Evolutionary conservation across 192 early-diverging fungal genomes (phyloP).

Genomic region (Gonapodya prolifera): DNA sequence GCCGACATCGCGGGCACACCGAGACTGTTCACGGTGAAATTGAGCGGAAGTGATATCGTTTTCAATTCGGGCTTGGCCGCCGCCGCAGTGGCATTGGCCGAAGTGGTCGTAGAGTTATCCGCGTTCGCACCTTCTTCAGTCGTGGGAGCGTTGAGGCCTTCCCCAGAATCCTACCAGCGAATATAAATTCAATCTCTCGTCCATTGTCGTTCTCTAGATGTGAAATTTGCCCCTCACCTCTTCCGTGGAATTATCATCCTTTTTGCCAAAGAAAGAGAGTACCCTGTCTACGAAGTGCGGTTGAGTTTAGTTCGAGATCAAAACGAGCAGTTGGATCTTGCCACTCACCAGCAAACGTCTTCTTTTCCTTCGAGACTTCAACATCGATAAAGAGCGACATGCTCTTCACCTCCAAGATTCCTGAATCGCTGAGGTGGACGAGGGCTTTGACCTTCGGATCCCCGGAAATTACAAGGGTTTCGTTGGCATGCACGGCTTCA

Average conservation of each 20-base stretch:
- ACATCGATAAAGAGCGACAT: slow-evolving; percentile 38
- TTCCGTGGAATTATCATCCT: not conserved
- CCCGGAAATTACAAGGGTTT: slow-evolving; percentile 20
- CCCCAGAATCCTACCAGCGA: not conserved
- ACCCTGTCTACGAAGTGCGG: slow-evolving; percentile 30
- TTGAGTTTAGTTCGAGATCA: slow-evolving; percentile 10
- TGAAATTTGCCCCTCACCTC: too few relatives aligned
- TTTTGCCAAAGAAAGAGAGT: slow-evolving; percentile 49
- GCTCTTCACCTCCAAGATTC: slow-evolving; percentile 53
- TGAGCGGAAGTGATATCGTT: not conserved
- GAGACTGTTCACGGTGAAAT: not conserved
- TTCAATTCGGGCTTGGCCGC: not conserved
- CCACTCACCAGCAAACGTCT: not conserved
- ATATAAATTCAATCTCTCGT: not conserved
- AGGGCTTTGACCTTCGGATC: slow-evolving; percentile 73
- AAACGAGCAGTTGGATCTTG: not conserved
- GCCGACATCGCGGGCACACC: slow-evolving; percentile 19
- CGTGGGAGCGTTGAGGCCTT: not conserved
- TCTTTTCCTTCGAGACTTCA: slow-evolving; percentile 15
- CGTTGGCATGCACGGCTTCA: slow-evolving; percentile 39
- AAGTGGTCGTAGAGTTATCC: not conserved
- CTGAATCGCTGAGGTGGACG: slow-evolving; percentile 69
- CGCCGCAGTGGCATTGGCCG: not conserved
- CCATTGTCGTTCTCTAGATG: too few relatives aligned
- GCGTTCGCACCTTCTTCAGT: not conserved